Base-by-base conservation (phyloP, 306 rosid species). In the Vicia villosa region DNA sequence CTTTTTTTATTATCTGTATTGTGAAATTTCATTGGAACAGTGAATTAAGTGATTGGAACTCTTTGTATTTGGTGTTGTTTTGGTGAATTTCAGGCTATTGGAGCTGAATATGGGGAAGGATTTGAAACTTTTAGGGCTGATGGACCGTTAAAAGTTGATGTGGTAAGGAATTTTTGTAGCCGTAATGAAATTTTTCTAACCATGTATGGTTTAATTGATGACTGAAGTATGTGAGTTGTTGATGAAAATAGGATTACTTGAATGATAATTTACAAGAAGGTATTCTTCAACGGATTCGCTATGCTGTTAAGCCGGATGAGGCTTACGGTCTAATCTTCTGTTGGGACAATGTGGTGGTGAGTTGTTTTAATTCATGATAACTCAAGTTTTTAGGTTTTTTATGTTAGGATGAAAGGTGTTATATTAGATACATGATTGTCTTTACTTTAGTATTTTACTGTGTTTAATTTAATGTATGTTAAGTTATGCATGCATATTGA, bases 71-170 rank as follows among this genome's bases (percentile, higher is more conserved):
- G n/a, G n/a, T n/a, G n/a, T n/a, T n/a, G n/a, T n/a, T n/a, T n/a
- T n/a, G n/a, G n/a, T n/a, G n/a, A n/a, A n/a, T n/a, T 55, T 8
- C 82, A 95, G 99, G 92, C 91, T 43, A 95, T 95, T 79, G 99
- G 99, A 76, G 99, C 99, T 74, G 99, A 95, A 82, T 95, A 95
- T 79, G 99, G 99, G 69, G 99, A 95, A 82, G 99, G 95, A 50
- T 95, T 95, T 79, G 99, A 91, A 73, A 89, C 97, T 79, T 95
- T 95, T 76, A 84, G 99, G 80, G 77, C 85, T 4, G 99, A 95
- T 79, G 97, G 99, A 57, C 99, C 88, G 20, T 68, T 95, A 28
- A 89, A 95, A 84, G 87, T 95, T 72, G 99, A 95, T 60, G 99
- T 95, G 87, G 99, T 95, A 80, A 81, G 90, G 67, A 69, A n/a